Base-by-base conservation (phyloP, 2,329 filamentous ascomycete species). In the Ascochyta rabiei region DNA sequence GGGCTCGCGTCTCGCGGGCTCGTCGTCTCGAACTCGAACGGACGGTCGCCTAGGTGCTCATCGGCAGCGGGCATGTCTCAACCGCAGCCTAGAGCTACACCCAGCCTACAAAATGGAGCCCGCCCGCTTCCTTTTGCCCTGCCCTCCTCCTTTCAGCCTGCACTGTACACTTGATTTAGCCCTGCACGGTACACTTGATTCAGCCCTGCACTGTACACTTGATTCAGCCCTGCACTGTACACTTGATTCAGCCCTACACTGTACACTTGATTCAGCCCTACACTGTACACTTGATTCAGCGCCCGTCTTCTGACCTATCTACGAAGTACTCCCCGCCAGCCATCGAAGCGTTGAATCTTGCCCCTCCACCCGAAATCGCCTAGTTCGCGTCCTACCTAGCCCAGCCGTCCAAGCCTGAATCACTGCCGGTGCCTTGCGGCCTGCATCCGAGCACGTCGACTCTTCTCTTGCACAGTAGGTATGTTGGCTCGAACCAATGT, bases 341-440 rank as follows among this genome's bases (percentile, higher is more conserved):
- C 30, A 12, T 15, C 8, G n/a, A 16, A 16, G 8, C 31, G 15
- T 7, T 34, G 43, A 33, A 34, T 9, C 45, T 53, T 49, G 35
- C 56, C 53, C 40, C 43, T 46, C 45, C 49, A 28, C 38, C 64
- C 53, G 51, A 51, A 48, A 46, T 58, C 56, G 61, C 58, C 59
- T 54, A 39, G 39, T 53, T 48, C 62, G 56, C 59, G 59, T 61
- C 62, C 61, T 61, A 58, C 39, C 46, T 43, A 18, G 53, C 41
- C 31, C 45, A 48, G n/a, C 33, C 49, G 38, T 43, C 38, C 28
- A 2, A 13, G 12, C 28, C 34, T 47, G 18, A 40, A 53, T 28
- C 49, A 48, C 49, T 39, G 30, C 63, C 58, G 57, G 56, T 48
- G 60, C 58, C 59, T 62, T 58, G 64, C 52, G 48, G 58, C 33